Conservation (phyloP, 1,284 basidiomycete species). For the Rhodotorula sp. region DNA sequence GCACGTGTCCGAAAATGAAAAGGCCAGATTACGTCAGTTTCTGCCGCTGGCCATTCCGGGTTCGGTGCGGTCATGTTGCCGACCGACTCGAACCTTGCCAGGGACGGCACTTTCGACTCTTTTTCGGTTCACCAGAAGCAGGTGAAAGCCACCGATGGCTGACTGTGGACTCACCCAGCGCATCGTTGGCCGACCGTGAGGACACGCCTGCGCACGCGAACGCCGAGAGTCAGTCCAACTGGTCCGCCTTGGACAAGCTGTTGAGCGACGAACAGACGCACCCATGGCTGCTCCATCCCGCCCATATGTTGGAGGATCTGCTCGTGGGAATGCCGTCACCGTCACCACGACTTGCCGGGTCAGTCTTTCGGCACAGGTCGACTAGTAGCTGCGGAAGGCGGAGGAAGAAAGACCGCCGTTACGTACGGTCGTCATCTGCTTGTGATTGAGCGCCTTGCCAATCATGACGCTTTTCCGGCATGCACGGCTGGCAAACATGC, state of each 20-base stretch:
- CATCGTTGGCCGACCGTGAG: constrained; percentile 95
- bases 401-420: neutral
- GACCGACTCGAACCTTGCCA: too few species aligned
- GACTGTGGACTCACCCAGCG: constrained; percentile 51
- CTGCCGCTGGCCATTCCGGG: neutral
- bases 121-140: too few species aligned
- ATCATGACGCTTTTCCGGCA: constrained; percentile 97
- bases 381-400: too few species aligned
- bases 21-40: neutral
- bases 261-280: constrained; percentile 35
- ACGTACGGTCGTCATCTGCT: constrained; percentile 76
- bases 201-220: constrained; percentile 66
- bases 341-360: too few species aligned
- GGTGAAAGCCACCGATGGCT: too few species aligned
- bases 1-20: neutral
- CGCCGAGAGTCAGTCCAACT: too few species aligned
- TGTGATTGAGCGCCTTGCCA: constrained; percentile 72
- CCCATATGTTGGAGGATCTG: constrained; percentile 91
- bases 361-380: too few species aligned
- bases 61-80: too few species aligned
- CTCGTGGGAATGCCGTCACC: neutral
- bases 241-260: neutral
- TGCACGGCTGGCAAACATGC: constrained; percentile 95
- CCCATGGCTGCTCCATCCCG: constrained; percentile 91
- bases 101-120: too few species aligned